Percentiles rank a stretch among this genome's conserved stretches.
These are phyloP conservation scores for Besnoitia besnoiti DNA, from an alignment of 169 alveolate species.

Conservation along the genomic window DNA sequence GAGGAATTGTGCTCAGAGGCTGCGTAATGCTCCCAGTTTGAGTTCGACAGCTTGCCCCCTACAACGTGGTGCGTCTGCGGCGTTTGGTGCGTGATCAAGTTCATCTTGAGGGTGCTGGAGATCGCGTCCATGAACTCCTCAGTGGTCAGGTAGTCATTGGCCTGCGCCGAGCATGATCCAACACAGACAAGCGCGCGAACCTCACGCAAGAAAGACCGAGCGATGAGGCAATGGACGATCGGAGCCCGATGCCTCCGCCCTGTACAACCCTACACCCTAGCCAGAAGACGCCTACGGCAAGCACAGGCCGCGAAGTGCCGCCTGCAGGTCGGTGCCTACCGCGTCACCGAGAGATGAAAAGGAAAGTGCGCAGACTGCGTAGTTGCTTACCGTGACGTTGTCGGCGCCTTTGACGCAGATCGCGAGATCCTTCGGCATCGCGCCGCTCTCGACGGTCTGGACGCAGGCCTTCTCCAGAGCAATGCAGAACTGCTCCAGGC, in stretches of 20 bases:
- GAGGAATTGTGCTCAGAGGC: slow-evolving; percentile 76
- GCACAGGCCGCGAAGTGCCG: too few relatives aligned
- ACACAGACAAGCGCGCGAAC: too few relatives aligned
- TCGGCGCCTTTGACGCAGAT: slow-evolving; percentile 76
- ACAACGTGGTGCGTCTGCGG: slow-evolving; percentile 58
- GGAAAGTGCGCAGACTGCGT: too few relatives aligned
- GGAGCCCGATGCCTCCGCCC: too few relatives aligned
- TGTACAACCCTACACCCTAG: too few relatives aligned
- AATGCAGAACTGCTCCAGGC: slow-evolving; percentile 82
- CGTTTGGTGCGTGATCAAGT: slow-evolving; percentile 65
- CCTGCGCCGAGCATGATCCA: too few relatives aligned
- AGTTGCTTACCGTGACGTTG: slow-evolving; percentile 47
- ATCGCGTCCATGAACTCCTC: slow-evolving; percentile 74
- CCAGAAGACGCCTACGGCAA: too few relatives aligned
- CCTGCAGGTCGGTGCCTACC: too few relatives aligned
- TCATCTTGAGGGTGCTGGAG: slow-evolving; percentile 69
- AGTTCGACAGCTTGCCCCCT: slow-evolving; percentile 67
- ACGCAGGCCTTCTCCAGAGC: slow-evolving; percentile 89
- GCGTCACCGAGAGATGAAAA: too few relatives aligned
- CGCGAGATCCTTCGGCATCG: slow-evolving; percentile 94
- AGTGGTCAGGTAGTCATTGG: slow-evolving; percentile 59
- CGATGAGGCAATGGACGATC: too few relatives aligned
- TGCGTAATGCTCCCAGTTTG: slow-evolving; percentile 78
- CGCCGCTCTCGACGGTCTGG: slow-evolving; percentile 91
- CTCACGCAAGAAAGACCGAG: too few relatives aligned